Evolutionary conservation across 2,329 filamentous ascomycete genomes (phyloP).

Genomic region (Colletotrichum lentis): DNA sequence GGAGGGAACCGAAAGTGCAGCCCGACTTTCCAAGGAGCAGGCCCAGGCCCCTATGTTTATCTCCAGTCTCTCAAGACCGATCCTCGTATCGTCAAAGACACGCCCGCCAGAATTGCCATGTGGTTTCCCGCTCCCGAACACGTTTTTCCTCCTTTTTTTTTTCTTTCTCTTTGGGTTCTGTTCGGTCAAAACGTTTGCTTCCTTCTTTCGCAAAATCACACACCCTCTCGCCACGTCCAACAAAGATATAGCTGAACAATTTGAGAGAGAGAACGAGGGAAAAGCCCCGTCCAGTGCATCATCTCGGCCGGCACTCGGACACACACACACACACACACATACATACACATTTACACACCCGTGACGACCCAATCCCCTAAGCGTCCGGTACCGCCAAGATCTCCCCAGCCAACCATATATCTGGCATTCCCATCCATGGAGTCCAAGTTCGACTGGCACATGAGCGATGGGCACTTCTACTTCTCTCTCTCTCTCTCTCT

Average conservation of each 20-base stretch:
- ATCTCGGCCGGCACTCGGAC: conserved; percentile 18
- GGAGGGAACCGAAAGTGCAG: not conserved
- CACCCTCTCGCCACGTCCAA: not conserved
- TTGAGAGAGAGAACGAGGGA: not conserved
- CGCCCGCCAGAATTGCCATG: not conserved
- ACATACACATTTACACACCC: too few relatives aligned
- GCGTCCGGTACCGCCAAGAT: conserved; percentile 14
- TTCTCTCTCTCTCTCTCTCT: not conserved
- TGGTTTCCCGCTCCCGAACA: conserved; percentile 22
- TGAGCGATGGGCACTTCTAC: not conserved
- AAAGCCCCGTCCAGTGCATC: not conserved
- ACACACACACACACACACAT: conserved; percentile 3
- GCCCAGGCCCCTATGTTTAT: not conserved
- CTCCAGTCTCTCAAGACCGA: not conserved
- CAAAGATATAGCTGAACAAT: not conserved
- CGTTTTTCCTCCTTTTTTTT: conserved; percentile 1
- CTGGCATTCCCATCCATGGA: not conserved
- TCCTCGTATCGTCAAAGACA: not conserved
- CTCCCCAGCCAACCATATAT: conserved; percentile 3
- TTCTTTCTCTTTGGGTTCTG: too few relatives aligned
- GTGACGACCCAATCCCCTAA: not conserved
- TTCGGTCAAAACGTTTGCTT: conserved; percentile 3
- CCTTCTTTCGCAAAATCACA: conserved; percentile 2
- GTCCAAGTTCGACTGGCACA: not conserved
- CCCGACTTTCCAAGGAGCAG: not conserved